Percentiles rank a stretch among this genome's conserved stretches.
phyloP scores from a whole-genome alignment of 2,329 filamentous ascomycete species.

The Cryphonectria naterciae region DNA sequence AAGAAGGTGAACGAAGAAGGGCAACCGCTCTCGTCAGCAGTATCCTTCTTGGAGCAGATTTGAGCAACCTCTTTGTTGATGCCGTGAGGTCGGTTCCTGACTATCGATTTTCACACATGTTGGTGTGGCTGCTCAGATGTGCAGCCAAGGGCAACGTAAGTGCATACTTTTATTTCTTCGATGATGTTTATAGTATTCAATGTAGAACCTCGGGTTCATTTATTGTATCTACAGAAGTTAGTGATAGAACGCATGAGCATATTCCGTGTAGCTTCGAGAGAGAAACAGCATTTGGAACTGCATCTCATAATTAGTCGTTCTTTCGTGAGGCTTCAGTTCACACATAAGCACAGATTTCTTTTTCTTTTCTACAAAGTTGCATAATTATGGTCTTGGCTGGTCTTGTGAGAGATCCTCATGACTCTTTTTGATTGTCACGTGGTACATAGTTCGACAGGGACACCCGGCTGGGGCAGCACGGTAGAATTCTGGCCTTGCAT shows the following conservation, averaged over 20 bases:
- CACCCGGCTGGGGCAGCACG: background rate
- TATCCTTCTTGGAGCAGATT: background rate
- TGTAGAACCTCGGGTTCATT: too few relatives aligned
- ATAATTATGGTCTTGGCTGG: too few relatives aligned
- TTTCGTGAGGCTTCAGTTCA: background rate
- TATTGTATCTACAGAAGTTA: too few relatives aligned
- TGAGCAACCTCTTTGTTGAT: background rate
- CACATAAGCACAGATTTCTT: background rate
- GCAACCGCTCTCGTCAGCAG: background rate
- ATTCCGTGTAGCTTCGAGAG: background rate
- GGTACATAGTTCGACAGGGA: too few relatives aligned
- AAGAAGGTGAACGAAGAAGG: background rate
- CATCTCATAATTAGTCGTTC: background rate
- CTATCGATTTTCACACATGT: background rate
- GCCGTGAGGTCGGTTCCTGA: background rate
- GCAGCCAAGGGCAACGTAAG: too few relatives aligned
- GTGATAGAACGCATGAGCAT: too few relatives aligned
- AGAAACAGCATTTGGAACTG: background rate
- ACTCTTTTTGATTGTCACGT: too few relatives aligned
- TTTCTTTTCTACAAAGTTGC: too few relatives aligned
- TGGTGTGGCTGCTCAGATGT: background rate
- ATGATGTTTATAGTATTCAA: background rate
- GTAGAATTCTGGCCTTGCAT: background rate
- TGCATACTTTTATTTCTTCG: background rate
- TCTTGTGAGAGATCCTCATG: too few relatives aligned